Evolutionary conservation across 441 rosid genomes (phyloP).

Genomic region (Gossypium laxum): DNA sequence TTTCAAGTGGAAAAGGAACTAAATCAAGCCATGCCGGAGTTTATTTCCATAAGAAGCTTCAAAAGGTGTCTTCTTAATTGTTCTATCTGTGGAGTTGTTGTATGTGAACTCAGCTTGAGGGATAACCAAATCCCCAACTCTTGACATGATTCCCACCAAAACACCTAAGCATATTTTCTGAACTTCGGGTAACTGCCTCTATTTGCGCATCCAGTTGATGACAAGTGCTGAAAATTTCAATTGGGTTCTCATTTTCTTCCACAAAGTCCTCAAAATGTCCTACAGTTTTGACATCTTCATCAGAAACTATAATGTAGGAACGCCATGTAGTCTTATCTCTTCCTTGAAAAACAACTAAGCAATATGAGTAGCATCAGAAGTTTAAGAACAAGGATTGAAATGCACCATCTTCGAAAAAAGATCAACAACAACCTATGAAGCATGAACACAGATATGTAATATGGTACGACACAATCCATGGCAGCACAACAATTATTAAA

Average conservation of each 20-base stretch:
- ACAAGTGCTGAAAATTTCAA: neutral
- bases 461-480: too few species aligned
- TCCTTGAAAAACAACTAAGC: neutral
- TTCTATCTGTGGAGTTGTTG: neutral
- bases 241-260: neutral
- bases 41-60: neutral
- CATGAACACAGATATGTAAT: too few species aligned
- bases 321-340: neutral
- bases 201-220: neutral
- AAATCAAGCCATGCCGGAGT: neutral
- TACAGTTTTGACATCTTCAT: neutral
- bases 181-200: neutral
- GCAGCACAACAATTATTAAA: too few species aligned
- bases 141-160: neutral
- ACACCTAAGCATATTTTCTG: neutral
- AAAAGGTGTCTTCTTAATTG: neutral
- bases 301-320: neutral
- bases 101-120: neutral
- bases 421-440: neutral
- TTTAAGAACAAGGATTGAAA: neutral
- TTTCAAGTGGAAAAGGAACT: neutral
- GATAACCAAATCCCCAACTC: neutral
- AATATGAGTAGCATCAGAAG: neutral
- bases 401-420: neutral
- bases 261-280: neutral